Evolutionary conservation across 129 eudicot species (phyloP).

Genomic region (Flaveria bidentis): DNA sequence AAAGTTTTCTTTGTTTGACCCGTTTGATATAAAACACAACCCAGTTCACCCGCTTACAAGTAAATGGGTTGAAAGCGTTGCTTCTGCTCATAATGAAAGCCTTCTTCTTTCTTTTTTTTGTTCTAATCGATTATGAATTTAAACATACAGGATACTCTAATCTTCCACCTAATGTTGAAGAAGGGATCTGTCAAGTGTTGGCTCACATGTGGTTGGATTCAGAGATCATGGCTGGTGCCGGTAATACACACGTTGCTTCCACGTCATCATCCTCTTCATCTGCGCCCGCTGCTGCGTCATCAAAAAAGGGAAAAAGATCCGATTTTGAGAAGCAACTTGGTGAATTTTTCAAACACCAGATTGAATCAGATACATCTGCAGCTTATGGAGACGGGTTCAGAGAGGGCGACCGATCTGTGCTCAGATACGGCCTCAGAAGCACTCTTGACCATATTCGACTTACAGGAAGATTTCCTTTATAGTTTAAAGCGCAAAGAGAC

Average conservation of each 20-base stretch:
- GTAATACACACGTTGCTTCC: constrained; percentile 24
- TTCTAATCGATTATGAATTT: constrained; percentile 11
- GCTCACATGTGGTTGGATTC: constrained; percentile 48
- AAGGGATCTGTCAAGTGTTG: constrained; percentile 43
- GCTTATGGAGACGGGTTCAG: constrained; percentile 45
- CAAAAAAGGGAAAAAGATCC: constrained; percentile 40
- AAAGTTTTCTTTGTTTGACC: neutral
- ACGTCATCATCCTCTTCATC: constrained; percentile 39
- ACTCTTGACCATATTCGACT: constrained; percentile 48
- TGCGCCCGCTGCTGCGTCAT: constrained; percentile 30
- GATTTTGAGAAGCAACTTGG: constrained; percentile 45
- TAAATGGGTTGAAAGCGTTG: neutral
- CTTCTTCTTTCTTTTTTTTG: neutral
- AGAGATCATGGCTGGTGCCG: constrained; percentile 34
- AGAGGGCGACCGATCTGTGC: constrained; percentile 34
- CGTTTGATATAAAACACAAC: neutral
- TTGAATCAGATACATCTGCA: constrained; percentile 37
- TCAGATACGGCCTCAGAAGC: constrained; percentile 40
- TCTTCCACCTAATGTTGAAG: constrained; percentile 44
- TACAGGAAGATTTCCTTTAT: constrained; percentile 40
- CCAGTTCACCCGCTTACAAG: neutral
- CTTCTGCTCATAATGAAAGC: neutral
- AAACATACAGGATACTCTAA: constrained; percentile 37
- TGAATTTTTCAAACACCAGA: constrained; percentile 39
- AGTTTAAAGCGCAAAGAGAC: constrained; percentile 21